These are phyloP conservation scores for Mariannaea sp. DNA, from an alignment of 2,329 filamentous ascomycete species.

Conservation along the genomic window DNA sequence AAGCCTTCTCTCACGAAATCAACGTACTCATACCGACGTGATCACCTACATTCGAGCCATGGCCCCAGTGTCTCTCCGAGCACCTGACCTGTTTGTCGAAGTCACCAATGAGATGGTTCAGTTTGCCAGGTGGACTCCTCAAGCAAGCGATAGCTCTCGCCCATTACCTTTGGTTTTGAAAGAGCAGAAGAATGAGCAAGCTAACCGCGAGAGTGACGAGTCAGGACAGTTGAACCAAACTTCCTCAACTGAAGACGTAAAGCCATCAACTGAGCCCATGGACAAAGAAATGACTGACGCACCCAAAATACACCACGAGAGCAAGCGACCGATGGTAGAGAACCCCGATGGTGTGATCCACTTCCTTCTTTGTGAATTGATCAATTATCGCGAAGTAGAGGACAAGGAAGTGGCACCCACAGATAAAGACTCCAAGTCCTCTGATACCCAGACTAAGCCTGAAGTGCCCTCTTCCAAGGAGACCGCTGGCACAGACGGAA, in stretches of 20 bases:
- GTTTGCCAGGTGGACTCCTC: slow-evolving; percentile 63
- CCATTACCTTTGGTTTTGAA: slow-evolving; percentile 50
- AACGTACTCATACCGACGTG: slow-evolving; percentile 67
- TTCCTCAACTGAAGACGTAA: slow-evolving; percentile 51
- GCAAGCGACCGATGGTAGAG: slow-evolving; percentile 84
- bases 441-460: slow-evolving; percentile 39
- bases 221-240: slow-evolving; percentile 21
- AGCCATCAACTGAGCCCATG: slow-evolving; percentile 61
- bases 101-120: slow-evolving; percentile 85
- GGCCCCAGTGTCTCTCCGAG: slow-evolving; percentile 78
- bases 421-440: slow-evolving; percentile 50
- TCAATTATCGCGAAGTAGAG: slow-evolving; percentile 90
- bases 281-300: slow-evolving; percentile 68
- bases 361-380: slow-evolving; percentile 88
- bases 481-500: slow-evolving; percentile 44
- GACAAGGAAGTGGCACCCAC: slow-evolving; percentile 68
- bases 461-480: slow-evolving; percentile 39
- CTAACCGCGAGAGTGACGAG: slow-evolving; percentile 19
- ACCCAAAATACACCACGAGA: slow-evolving; percentile 66
- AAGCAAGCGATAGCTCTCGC: slow-evolving; percentile 42
- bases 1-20: slow-evolving; percentile 50
- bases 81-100: slow-evolving; percentile 84
- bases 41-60: slow-evolving; percentile 75
- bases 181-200: slow-evolving; percentile 38
- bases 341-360: slow-evolving; percentile 95